Evolutionary conservation across 345 rosid species (phyloP).

Genomic region (Geranium brycei): DNA sequence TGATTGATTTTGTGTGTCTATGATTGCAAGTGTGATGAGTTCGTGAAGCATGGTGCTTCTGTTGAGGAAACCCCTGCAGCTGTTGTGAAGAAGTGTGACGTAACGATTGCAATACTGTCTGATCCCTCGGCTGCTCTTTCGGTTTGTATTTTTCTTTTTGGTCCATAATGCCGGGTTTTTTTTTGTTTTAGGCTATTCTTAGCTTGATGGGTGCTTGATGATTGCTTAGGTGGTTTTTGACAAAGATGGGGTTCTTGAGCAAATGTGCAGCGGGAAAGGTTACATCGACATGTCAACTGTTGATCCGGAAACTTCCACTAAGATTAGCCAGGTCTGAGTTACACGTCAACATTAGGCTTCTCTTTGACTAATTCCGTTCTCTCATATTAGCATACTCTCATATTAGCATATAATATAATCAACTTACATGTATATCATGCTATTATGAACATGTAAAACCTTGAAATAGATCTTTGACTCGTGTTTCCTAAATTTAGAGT

Average conservation of each 20-base stretch:
- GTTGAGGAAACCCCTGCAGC: conserved; percentile 74
- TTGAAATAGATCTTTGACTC: no score
- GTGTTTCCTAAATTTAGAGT: no score
- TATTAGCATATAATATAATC: not conserved
- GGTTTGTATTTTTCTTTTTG: conserved; percentile 21
- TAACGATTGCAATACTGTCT: conserved; percentile 77
- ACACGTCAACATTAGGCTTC: not conserved
- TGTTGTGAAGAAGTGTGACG: conserved; percentile 74
- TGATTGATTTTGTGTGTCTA: conserved; percentile 1
- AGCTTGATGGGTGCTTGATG: not conserved
- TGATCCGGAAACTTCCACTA: conserved; percentile 72
- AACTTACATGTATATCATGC: no score
- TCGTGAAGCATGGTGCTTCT: conserved; percentile 71
- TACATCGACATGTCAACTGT: conserved; percentile 94
- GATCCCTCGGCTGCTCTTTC: conserved; percentile 86
- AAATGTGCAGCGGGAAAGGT: conserved; percentile 53
- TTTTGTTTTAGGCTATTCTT: not conserved
- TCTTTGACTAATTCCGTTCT: not conserved
- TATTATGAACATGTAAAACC: no score
- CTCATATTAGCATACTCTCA: no score
- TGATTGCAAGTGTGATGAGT: conserved; percentile 67
- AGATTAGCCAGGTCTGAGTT: conserved; percentile 50
- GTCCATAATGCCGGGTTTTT: no score
- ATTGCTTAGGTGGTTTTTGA: conserved; percentile 68
- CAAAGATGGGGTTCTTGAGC: conserved; percentile 69